Evolutionary conservation across 2,329 filamentous ascomycete species (phyloP).

Genomic region (Penicillium thymicola): DNA sequence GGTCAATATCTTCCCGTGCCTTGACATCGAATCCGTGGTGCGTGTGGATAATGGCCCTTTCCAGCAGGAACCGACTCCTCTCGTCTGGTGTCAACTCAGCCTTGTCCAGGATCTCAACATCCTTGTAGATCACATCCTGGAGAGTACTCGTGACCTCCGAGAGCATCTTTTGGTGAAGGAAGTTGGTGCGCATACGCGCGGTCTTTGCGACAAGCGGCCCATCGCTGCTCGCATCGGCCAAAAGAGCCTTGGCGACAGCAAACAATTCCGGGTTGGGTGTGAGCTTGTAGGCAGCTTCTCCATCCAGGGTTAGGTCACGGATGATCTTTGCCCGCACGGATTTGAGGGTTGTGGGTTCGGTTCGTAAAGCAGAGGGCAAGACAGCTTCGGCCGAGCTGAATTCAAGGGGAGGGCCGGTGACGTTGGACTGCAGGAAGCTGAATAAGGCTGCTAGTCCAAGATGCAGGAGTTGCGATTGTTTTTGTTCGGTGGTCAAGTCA

Average conservation of each 20-base stretch:
- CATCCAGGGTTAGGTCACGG: constrained; percentile 71
- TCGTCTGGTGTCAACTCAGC: constrained; percentile 42
- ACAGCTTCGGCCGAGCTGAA: constrained; percentile 52
- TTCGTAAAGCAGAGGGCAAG: constrained; percentile 42
- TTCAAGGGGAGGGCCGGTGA: constrained; percentile 78
- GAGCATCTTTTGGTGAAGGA: constrained; percentile 67
- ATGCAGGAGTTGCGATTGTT: constrained; percentile 45
- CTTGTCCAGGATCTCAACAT: constrained; percentile 53
- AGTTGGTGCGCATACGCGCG: constrained; percentile 67
- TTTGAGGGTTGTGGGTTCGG: constrained; percentile 43
- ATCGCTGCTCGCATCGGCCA: constrained; percentile 48
- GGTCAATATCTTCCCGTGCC: constrained; percentile 67
- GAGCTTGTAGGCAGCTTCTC: constrained; percentile 78
- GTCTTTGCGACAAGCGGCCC: constrained; percentile 50
- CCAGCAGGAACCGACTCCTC: constrained; percentile 71
- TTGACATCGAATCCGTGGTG: constrained; percentile 77
- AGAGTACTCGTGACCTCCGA: constrained; percentile 60
- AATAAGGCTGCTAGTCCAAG: constrained; percentile 68
- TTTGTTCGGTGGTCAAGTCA: constrained; percentile 26
- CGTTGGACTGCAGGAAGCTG: constrained; percentile 79
- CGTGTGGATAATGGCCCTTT: constrained; percentile 78
- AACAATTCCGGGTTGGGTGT: constrained; percentile 83
- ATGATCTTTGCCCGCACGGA: constrained; percentile 60
- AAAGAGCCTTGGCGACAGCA: constrained; percentile 64
- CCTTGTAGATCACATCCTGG: constrained; percentile 59